Conservation (phyloP, 495 filamentous ascomycete genomes). For the Cercophora scortea region DNA sequence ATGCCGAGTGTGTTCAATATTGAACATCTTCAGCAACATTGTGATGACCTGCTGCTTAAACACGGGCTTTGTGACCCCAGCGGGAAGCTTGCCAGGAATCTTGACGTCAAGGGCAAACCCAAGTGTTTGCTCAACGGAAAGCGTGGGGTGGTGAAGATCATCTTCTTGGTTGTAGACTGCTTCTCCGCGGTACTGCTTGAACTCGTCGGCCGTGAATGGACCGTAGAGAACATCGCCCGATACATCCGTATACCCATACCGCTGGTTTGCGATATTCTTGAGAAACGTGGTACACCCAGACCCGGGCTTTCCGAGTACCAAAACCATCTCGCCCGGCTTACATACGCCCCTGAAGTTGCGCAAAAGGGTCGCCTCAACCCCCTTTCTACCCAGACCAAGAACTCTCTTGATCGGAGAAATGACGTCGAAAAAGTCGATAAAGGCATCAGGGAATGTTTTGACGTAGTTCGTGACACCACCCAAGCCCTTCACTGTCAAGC, state of each 20-base stretch:
- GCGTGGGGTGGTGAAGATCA: conserved; percentile 70
- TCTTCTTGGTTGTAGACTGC: conserved; percentile 83
- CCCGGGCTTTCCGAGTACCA: conserved; percentile 81
- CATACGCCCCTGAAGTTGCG: conserved; percentile 44
- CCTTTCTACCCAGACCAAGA: conserved; percentile 54
- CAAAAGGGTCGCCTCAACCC: conserved; percentile 57
- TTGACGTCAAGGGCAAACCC: conserved; percentile 79
- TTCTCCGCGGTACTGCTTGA: conserved; percentile 67
- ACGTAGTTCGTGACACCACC: conserved; percentile 71
- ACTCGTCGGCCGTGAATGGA: conserved; percentile 50
- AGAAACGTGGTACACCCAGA: conserved; percentile 85
- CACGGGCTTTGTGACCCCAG: conserved; percentile 54
- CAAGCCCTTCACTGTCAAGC: conserved; percentile 68
- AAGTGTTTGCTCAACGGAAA: conserved; percentile 79
- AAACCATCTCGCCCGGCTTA: conserved; percentile 80
- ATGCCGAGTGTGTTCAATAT: conserved; percentile 73
- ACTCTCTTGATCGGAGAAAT: conserved; percentile 49
- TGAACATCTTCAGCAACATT: conserved; percentile 77
- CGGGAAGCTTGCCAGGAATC: conserved; percentile 63
- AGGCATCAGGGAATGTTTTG: conserved; percentile 75
- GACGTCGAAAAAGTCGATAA: conserved; percentile 68
- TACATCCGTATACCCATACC: conserved; percentile 68
- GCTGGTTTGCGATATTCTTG: conserved; percentile 75
- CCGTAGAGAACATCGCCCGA: conserved; percentile 77
- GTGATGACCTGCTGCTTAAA: conserved; percentile 66